Evolutionary conservation across 2,329 filamentous ascomycete species (phyloP), one percentile per base, ranked within the genome.

Genomic region (Penicillium occitanis): DNA sequence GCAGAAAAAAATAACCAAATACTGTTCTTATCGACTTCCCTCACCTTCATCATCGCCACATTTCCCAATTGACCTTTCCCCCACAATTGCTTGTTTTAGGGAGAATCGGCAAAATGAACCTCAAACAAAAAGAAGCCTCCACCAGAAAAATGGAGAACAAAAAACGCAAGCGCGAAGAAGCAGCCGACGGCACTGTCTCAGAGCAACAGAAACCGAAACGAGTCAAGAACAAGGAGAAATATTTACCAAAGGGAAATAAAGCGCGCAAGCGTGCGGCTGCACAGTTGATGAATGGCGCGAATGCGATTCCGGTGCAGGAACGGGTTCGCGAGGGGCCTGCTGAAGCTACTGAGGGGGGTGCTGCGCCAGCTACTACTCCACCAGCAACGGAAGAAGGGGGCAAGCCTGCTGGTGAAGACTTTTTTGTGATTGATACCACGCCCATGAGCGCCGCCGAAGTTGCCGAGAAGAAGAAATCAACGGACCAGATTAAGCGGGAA

Each of bases 111-210:
- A 44, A 44, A 19, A 44, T 30, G 57, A 60, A 46, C 10, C 19
- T 60, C 25, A 60, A 60, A 60, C 37, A 60, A 25, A 53, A 42
- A 53, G 25, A 63, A 37, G 50, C 22, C 8, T 5, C 48, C 13
- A 63, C 51, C 22, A 37, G 42, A 40, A 73, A 64, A 71, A 78
- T 78, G 75, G 71, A 73, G 61, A 75, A 77, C 67, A 78, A 74
- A 67, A 77, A 78, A 71, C 77, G 77, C 73, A 79, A 79, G 72
- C 74, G 76, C 69, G 70, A 70, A n/a, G 71, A 76, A 66, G 71
- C 73, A 66, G 59, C 66, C 10, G 51, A 67, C 44, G 13, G 19
- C 5, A 37, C 11, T 5, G 48, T 25, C 2, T 25, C 73, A 2
- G 70, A 75, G 53, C 73, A 71, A 61, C 76, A 77, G 71, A 77